Conservation (phyloP, 768 basidiomycete genomes). For the Phylloporus sp. region DNA sequence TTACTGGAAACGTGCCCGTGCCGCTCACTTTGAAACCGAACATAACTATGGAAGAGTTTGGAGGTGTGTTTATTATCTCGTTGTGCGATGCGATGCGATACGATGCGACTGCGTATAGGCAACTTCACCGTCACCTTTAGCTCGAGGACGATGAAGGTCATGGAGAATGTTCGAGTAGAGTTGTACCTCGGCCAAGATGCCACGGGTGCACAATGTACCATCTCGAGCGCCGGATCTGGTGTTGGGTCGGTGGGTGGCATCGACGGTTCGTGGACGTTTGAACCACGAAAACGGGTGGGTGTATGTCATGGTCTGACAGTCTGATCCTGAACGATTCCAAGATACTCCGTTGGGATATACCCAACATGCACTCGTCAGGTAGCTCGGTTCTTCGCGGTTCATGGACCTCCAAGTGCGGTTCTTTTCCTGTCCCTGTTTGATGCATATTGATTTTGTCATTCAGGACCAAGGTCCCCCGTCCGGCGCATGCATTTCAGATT, state of each 20-base stretch:
- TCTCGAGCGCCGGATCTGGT: conserved; percentile 53
- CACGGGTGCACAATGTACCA: conserved; percentile 66
- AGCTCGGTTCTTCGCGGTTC: conserved; percentile 74
- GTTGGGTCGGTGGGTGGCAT: conserved; percentile 34
- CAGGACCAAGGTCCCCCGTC: conserved; percentile 48
- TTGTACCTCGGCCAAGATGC: conserved; percentile 74
- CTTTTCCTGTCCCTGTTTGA: background rate
- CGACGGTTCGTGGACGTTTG: conserved; percentile 78
- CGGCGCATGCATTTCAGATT: conserved; percentile 71
- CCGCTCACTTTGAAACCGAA: conserved; percentile 49
- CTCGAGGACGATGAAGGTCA: conserved; percentile 58
- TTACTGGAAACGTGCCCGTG: conserved; percentile 47
- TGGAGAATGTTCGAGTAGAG: conserved; percentile 71
- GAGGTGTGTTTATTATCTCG: conserved; percentile 17
- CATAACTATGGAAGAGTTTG: conserved; percentile 28
- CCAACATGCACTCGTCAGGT: conserved; percentile 60
- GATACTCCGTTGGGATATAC: conserved; percentile 79
- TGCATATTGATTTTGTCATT: conserved; percentile 3
- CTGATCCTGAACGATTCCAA: conserved; percentile 25
- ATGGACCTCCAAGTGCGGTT: conserved; percentile 60
- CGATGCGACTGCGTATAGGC: conserved; percentile 32
- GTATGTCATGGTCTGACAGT: background rate
- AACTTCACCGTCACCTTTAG: conserved; percentile 60
- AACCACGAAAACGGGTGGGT: conserved; percentile 59
- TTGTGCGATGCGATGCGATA: background rate